phyloP scores from a whole-genome alignment of 2,329 filamentous ascomycete genomes.

The Diplocarpon mali region DNA sequence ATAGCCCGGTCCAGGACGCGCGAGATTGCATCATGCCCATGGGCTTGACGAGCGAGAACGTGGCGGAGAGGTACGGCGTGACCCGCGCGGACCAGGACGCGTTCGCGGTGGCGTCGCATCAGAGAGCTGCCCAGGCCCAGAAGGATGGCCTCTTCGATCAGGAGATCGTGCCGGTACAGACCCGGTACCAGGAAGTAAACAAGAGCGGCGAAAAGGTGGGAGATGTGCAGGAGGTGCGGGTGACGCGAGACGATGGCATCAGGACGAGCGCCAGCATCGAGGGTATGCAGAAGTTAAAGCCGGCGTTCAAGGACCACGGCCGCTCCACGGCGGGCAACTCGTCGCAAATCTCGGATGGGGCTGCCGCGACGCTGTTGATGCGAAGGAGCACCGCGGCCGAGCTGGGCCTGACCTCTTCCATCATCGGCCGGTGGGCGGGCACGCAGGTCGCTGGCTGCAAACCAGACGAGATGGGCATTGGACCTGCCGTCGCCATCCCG shows the following conservation, averaged over 20 bases:
- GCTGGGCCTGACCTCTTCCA: constrained; percentile 55
- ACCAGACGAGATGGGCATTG: constrained; percentile 91
- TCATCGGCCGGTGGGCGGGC: constrained; percentile 76
- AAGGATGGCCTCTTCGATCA: constrained; percentile 57
- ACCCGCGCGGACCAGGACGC: constrained; percentile 68
- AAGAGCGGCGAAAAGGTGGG: constrained; percentile 46
- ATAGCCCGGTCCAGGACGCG: constrained; percentile 55
- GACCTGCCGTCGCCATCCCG: constrained; percentile 77
- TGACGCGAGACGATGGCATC: constrained; percentile 75
- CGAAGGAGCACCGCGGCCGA: constrained; percentile 65
- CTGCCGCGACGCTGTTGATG: constrained; percentile 76
- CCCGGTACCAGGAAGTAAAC: constrained; percentile 53
- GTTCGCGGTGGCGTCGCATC: constrained; percentile 67
- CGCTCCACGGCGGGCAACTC: constrained; percentile 78
- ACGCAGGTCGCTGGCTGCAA: constrained; percentile 66
- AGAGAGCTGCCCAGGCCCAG: constrained; percentile 60
- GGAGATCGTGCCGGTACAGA: constrained; percentile 74
- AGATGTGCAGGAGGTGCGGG: constrained; percentile 50
- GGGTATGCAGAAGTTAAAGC: constrained; percentile 69
- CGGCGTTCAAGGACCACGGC: constrained; percentile 68
- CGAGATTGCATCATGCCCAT: constrained; percentile 88
- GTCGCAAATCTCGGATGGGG: constrained; percentile 79
- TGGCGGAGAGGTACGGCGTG: constrained; percentile 67
- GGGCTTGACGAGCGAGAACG: constrained; percentile 84
- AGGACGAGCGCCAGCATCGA: constrained; percentile 55